Conservation (phyloP, 805 yeast genomes). For the Suhomyces kilbournensis region DNA sequence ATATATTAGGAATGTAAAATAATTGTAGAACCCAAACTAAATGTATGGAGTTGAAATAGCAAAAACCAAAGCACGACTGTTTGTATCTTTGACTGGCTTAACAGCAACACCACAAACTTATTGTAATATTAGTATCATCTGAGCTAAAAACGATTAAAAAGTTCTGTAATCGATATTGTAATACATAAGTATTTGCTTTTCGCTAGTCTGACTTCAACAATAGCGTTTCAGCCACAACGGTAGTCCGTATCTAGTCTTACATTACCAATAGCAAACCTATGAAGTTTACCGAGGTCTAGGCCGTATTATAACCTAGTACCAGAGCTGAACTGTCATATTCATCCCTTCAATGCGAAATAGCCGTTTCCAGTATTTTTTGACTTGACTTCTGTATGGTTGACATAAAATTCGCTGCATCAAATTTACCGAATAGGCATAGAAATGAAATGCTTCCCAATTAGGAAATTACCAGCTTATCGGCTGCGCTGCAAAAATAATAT, state of each 20-base stretch:
- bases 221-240: background rate
- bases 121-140: background rate
- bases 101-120: background rate
- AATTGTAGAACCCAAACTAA: background rate
- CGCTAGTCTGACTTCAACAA: background rate
- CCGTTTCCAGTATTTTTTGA: background rate
- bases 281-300: background rate
- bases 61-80: background rate
- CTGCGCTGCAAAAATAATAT: background rate
- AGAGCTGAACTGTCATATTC: background rate
- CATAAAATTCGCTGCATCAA: background rate
- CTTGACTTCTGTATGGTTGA: background rate
- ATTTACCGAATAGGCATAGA: slow-evolving; percentile 1
- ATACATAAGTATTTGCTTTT: background rate
- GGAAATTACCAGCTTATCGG: slow-evolving; percentile 1
- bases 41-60: background rate
- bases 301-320: background rate
- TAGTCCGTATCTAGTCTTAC: background rate
- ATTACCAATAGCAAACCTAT: background rate
- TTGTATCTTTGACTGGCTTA: background rate
- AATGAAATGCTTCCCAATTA: background rate
- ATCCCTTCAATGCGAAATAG: background rate
- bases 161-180: background rate
- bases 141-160: background rate
- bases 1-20: background rate